A percentile compares a stretch with the other conserved stretches of the same genome.
Evolutionary conservation across 2,329 filamentous ascomycete species (phyloP).

Genomic region (Dactylellina cionopaga): DNA sequence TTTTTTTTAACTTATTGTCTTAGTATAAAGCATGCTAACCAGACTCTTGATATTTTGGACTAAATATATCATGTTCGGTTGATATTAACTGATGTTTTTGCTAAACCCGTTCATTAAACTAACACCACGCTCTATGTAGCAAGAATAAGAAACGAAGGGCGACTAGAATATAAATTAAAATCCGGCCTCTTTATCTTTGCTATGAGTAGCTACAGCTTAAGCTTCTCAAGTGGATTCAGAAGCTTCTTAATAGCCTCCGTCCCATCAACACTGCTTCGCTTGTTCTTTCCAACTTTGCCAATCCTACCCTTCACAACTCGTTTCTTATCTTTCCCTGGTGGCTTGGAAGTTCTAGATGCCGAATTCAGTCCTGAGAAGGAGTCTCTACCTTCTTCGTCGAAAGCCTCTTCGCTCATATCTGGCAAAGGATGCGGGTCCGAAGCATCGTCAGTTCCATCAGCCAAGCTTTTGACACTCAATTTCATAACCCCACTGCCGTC

Average conservation of each 20-base stretch:
- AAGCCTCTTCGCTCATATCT: conserved; percentile 2
- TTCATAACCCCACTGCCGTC: conserved; percentile 41
- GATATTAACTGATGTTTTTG: no score
- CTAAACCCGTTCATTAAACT: no score
- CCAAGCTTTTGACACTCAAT: conserved; percentile 37
- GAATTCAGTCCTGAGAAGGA: conserved; percentile 4
- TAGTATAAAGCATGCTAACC: no score
- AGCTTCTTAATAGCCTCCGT: conserved; percentile 47
- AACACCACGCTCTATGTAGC: no score
- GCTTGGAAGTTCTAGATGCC: conserved; percentile 19
- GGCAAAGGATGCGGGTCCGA: not conserved
- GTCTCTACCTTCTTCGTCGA: conserved; percentile 5
- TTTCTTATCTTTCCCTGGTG: conserved; percentile 22
- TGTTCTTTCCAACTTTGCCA: conserved; percentile 48
- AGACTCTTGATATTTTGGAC: no score
- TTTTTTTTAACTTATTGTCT: no score
- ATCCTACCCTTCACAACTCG: conserved; percentile 41
- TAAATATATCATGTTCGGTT: no score
- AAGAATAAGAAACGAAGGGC: conserved; percentile 2
- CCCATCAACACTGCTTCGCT: conserved; percentile 30
- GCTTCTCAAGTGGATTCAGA: conserved; percentile 34
- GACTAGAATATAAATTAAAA: conserved; percentile 3
- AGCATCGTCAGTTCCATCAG: not conserved
- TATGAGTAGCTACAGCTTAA: conserved; percentile 19
- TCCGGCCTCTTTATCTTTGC: not conserved